Evolutionary conservation across 1,284 basidiomycete genomes (phyloP), one percentile per base, ranked within the genome.

Genomic region (Lentinus polychrous): DNA sequence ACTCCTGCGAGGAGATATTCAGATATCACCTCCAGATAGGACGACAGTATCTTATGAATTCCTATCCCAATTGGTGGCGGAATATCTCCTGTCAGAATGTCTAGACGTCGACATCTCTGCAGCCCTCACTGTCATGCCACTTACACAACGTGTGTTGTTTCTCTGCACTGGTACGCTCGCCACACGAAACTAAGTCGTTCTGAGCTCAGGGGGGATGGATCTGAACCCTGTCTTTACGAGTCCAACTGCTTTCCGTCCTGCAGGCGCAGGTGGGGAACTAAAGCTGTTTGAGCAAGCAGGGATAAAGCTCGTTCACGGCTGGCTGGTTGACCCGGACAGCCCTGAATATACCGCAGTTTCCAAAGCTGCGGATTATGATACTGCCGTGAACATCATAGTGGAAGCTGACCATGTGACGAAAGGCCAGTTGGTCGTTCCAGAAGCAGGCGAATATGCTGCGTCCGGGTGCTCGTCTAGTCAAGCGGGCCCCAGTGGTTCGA

Each of bases 251-350:
- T 94, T 93, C 62, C 71, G 78, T 11, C 81, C 85, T 0, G 75
- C 75, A 1, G 75, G 74, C 0, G 70, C 71, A 18, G 74, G 74
- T 0, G 86, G 85, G 7, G 92, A 90, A 62, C 75, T 95, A 27
- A 81, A 86, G 45, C 76, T 95, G 3, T 96, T 96, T 61, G 71
- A 83, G n/a, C 79, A 90, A 44, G 87, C 83, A 0, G 81, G 81
- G 6, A 88, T 95, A 41, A 71, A 78, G 11, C 80, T 95, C 42
- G 81, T 93, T 0, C 92, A 95, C 55, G 93, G 93, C 1, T 95
- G 93, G 93, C 74, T 95, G n/a, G 86, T 86, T 7, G 90, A 95
- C 57, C 83, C 85, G 0, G 73, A 75, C 0, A 81, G 80, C 43
- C 63, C 70, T 0, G 86, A 89, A 57, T 78, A 77, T 20, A 58